These are phyloP conservation scores for Colletotrichum plurivorum DNA, from an alignment of 2,329 filamentous ascomycete genomes.

Conservation along the genomic window DNA sequence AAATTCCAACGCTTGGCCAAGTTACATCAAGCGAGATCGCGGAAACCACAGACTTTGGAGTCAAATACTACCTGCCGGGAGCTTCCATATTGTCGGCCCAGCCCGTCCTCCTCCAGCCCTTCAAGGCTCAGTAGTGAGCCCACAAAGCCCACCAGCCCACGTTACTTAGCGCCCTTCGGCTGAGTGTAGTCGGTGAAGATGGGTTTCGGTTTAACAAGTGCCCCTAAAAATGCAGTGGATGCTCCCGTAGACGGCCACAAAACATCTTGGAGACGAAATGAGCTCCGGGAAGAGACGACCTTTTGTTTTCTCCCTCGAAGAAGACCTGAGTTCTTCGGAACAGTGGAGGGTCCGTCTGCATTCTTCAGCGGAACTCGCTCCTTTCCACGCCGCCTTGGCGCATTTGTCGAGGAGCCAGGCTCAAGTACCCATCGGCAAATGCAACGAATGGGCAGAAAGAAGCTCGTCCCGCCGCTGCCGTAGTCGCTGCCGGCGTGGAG, in stretches of 20 bases:
- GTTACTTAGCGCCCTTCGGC: not conserved
- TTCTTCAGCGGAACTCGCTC: constrained; percentile 13
- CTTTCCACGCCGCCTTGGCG: constrained; percentile 11
- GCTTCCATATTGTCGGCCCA: constrained; percentile 10
- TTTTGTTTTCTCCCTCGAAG: not conserved
- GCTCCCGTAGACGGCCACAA: too few relatives aligned
- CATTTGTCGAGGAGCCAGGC: not conserved
- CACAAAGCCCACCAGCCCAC: not conserved
- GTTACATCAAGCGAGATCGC: not conserved
- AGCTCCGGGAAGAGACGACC: too few relatives aligned
- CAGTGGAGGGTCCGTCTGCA: not conserved
- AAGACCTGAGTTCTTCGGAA: not conserved
- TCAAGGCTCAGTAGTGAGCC: not conserved
- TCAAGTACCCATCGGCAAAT: not conserved
- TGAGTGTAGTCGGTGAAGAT: not conserved
- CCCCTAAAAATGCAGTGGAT: too few relatives aligned
- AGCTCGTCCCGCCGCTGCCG: constrained; percentile 21
- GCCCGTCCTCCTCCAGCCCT: not conserved
- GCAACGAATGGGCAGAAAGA: not conserved
- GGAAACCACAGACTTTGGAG: not conserved
- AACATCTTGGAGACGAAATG: too few relatives aligned
- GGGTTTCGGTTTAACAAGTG: too few relatives aligned
- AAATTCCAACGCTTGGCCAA: not conserved
- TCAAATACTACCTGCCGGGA: not conserved
- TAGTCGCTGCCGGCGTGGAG: constrained; percentile 23